Conservation (phyloP, 257 asterid genomes). For the Phtheirospermum japonicum region DNA sequence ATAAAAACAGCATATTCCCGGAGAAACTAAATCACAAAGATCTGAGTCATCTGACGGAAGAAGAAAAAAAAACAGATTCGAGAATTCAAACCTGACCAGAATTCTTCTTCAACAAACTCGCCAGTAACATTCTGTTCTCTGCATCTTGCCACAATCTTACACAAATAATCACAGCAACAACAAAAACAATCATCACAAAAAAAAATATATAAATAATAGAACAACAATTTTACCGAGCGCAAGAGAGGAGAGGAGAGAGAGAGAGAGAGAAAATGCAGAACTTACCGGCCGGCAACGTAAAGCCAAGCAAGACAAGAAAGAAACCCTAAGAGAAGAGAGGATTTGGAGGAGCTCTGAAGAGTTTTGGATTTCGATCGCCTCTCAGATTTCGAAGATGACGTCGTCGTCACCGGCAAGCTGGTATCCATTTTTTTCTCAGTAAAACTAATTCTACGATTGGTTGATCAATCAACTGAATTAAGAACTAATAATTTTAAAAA, state of each 20-base stretch:
- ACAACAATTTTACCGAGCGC: too few relatives aligned
- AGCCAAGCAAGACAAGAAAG: conserved; percentile 94
- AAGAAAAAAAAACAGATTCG: background rate
- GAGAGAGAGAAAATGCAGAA: background rate
- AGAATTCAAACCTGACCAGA: conserved; percentile 62
- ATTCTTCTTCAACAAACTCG: conserved; percentile 49
- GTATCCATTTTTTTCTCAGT: conserved; percentile 26
- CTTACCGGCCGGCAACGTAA: conserved; percentile 85
- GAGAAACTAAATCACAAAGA: conserved; percentile 16
- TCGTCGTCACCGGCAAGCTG: conserved; percentile 51
- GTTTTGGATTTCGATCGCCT: conserved; percentile 79
- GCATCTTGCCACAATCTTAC: conserved; percentile 95
- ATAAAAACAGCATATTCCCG: background rate
- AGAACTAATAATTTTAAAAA: background rate
- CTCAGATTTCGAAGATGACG: conserved; percentile 54
- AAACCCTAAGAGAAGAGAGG: conserved; percentile 68
- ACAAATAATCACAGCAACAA: background rate
- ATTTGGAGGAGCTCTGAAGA: conserved; percentile 50
- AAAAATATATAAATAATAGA: too few relatives aligned
- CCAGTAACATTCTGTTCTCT: conserved; percentile 61
- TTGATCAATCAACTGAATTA: conserved; percentile 9
- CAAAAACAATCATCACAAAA: background rate
- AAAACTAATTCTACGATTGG: background rate
- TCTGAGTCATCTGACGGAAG: background rate
- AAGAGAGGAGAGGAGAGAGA: too few relatives aligned